Evolutionary conservation across 2,329 filamentous ascomycete genomes (phyloP), one percentile per base, ranked within the genome.

Genomic region (Fragosphaeria purpurea): DNA sequence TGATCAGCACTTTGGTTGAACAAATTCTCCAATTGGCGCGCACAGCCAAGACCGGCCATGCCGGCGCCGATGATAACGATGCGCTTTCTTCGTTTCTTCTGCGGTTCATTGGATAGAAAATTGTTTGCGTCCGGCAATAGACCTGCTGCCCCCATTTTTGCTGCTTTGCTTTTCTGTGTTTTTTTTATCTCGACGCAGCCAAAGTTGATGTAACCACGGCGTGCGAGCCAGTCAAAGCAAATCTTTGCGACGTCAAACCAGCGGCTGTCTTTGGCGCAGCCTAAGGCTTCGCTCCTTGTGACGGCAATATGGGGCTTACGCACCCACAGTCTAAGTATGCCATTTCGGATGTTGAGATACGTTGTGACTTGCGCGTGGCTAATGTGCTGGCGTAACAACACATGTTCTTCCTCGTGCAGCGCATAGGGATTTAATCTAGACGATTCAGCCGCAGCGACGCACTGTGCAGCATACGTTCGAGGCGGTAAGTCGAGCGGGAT

Each of bases 341-440:
- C 87, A 65, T 98, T 98, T 59, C 93, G 80, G 55, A 98, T 93
- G 64, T 97, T 97, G 49, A 98, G 73, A 67, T 98, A 98, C 10
- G 88, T 87, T 3, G 91, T 96, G 57, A 96, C 88, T 67, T 98
- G 93, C 35, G 84, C 76, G 60, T 88, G 83, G 62, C 85, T 95
- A 58, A 98, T 81, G 60, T 94, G 83, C 55, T 86, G 76, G 55
- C 87, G 80, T 41, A 98, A 70, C 53, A 95, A 74, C 53, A 77
- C 72, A 63, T 96, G 90, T 66, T 98, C 93, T 55, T 87, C 83
- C 32, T 79, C 76, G 65, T 97, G 89, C 40, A 98, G 70, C 9
- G 86, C 83, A 66, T 93, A 97, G 1, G 93, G 91, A 57, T 91
- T 91, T 1, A 98, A 74, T 51, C 93, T 78, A 41, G 88, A 96